A percentile compares a stretch with the other conserved stretches of the same genome.
Evolutionary conservation across 169 alveolate genomes (phyloP).

Genomic region (Cystoisospora suis): DNA sequence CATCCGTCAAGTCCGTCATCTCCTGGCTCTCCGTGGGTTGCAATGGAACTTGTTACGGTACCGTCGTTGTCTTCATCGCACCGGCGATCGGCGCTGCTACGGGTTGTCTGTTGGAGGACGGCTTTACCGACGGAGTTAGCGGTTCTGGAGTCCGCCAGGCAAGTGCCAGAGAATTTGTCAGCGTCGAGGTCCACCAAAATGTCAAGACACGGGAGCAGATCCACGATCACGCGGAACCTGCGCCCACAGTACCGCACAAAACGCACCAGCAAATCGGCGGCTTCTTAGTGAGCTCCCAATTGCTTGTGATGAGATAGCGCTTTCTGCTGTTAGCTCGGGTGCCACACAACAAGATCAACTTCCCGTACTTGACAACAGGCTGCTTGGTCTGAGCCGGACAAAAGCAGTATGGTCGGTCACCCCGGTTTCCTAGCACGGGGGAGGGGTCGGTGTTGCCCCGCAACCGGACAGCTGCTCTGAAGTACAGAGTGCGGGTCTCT

Average conservation of each 20-base stretch:
- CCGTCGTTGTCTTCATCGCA: too few relatives aligned
- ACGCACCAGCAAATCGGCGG: background rate
- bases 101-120: too few relatives aligned
- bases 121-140: background rate
- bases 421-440: background rate
- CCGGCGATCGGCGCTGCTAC: too few relatives aligned
- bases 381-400: background rate
- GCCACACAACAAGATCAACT: background rate
- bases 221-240: slow-evolving; percentile 1
- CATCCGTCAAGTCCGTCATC: too few relatives aligned
- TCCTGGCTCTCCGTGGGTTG: too few relatives aligned
- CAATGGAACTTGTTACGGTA: too few relatives aligned
- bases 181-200: background rate
- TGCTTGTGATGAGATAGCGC: background rate
- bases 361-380: background rate
- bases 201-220: slow-evolving; percentile 22
- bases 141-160: background rate
- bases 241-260: background rate
- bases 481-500: background rate
- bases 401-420: background rate
- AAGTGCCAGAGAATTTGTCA: background rate
- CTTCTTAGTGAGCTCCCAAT: background rate
- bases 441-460: background rate
- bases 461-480: background rate
- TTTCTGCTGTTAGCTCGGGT: background rate